Conservation (phyloP, 257 asterid genomes). For the Solanum peruvianum region DNA sequence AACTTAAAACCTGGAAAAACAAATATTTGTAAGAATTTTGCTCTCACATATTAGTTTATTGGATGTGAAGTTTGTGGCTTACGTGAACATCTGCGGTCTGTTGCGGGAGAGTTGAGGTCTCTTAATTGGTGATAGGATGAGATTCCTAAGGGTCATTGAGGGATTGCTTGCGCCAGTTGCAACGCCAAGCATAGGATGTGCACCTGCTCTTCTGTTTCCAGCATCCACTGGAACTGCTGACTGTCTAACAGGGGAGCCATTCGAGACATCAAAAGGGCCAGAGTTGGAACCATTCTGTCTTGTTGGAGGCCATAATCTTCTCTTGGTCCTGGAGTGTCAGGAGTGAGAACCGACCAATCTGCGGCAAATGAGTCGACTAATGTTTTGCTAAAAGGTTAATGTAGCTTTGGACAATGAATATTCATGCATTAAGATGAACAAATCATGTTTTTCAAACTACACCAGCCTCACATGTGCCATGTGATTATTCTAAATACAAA, state of each 20-base stretch:
- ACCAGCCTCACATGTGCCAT: neutral
- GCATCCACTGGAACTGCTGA: constrained; percentile 38
- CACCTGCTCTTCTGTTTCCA: constrained; percentile 46
- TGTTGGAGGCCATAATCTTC: constrained; percentile 72
- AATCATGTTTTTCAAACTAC: neutral
- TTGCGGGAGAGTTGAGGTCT: constrained; percentile 79
- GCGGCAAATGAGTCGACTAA: constrained; percentile 55
- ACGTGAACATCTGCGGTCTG: constrained; percentile 73
- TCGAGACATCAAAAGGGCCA: constrained; percentile 51
- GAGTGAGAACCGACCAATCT: constrained; percentile 87
- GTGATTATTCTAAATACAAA: constrained; percentile 5
- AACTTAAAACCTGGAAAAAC: neutral
- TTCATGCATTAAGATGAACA: neutral
- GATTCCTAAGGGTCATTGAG: constrained; percentile 68
- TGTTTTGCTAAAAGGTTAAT: constrained; percentile 20
- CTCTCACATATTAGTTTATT: neutral
- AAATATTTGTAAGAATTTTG: neutral
- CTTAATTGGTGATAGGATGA: constrained; percentile 80
- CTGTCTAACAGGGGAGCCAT: constrained; percentile 60
- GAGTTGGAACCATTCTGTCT: constrained; percentile 55
- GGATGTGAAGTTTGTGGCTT: constrained; percentile 8
- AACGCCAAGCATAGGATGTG: constrained; percentile 37
- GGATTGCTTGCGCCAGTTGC: constrained; percentile 61
- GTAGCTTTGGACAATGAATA: neutral
- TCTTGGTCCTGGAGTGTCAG: constrained; percentile 98